phyloP scores from a whole-genome alignment of 2,329 filamentous ascomycete species.

The Calonectria hongkongensis region DNA sequence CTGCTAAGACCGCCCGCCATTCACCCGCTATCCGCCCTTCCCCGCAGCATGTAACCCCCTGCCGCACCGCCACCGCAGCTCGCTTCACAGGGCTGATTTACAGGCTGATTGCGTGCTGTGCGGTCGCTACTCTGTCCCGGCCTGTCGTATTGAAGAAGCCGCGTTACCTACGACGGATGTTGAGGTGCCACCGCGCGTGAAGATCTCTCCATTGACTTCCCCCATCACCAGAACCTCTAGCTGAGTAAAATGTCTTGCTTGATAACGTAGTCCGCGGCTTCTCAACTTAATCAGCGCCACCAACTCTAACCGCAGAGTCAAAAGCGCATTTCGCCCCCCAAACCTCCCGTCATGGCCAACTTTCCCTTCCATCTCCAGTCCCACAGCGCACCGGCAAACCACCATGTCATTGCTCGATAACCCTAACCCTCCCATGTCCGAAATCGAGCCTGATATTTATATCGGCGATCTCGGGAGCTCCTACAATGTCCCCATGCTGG shows the following conservation, averaged over 20 bases:
- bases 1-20: not conserved
- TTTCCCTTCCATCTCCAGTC: constrained; percentile 1
- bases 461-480: constrained; percentile 12
- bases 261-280: not conserved
- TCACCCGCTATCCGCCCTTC: constrained; percentile 17
- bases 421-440: constrained; percentile 18
- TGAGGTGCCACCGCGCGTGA: not conserved
- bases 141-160: not conserved
- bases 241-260: not conserved
- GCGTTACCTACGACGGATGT: not conserved
- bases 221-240: not conserved
- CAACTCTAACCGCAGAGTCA: constrained; percentile 19
- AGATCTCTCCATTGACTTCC: not conserved
- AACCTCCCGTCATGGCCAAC: not conserved
- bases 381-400: not conserved
- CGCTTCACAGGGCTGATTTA: constrained; percentile 29
- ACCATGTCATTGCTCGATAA: not conserved
- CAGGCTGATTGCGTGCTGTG: constrained; percentile 17
- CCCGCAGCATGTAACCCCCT: constrained; percentile 21
- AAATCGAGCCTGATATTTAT: constrained; percentile 10
- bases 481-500: constrained; percentile 6
- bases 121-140: not conserved
- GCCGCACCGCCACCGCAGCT: constrained; percentile 24
- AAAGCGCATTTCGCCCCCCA: constrained; percentile 16
- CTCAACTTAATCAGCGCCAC: constrained; percentile 18